Base-by-base conservation (phyloP, 1,284 basidiomycete species). In the Malassezia furfur region DNA sequence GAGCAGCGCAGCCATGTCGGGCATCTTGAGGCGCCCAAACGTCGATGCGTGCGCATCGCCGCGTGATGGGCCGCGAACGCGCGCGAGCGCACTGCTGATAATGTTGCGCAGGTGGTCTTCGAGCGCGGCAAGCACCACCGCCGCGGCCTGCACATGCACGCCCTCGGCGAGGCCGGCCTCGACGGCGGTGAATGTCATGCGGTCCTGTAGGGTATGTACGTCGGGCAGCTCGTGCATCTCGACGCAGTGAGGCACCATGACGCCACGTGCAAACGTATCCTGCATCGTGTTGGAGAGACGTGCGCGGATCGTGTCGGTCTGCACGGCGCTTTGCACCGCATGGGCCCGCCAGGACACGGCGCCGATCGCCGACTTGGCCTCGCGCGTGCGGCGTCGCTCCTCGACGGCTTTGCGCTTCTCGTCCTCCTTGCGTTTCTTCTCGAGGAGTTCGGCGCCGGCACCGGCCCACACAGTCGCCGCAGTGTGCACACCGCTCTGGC, bases 131-230 rank as follows among this genome's bases (percentile, higher is more conserved):
- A 71, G 59, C 10, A 73, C 60, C 49, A 76, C 59, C 9, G 72
- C 74, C 5, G 74, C 75, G 2, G 75, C 75, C 44, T 75, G 64
- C 1, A 62, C 54, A 19, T 72, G 66, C 3, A 75, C 70, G 12
- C 77, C 77, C 1, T 66, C 68, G 0, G 60, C 45, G 50, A 78
- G 61, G 10, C 76, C 76, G 1, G 64, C 65, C 45, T 78, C 73
- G 36, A 75, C 76, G 4, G 76, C 76, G 12, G 74, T 52, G 8
- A 75, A 53, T 19, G 71, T 66, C 77, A 78, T 78, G 5, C 76
- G 64, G 52, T 78, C 77, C 22, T 63, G 66, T 36, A 78, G 57
- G 5, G 59, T 62, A 21, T 78, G 74, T 2, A 70, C 30, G 53
- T 77, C 76, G 5, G 77, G 77, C 21, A 78, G 50, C 14, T 70